Conservation (phyloP, 305 asterid species). For the Fraxinus ornus region DNA sequence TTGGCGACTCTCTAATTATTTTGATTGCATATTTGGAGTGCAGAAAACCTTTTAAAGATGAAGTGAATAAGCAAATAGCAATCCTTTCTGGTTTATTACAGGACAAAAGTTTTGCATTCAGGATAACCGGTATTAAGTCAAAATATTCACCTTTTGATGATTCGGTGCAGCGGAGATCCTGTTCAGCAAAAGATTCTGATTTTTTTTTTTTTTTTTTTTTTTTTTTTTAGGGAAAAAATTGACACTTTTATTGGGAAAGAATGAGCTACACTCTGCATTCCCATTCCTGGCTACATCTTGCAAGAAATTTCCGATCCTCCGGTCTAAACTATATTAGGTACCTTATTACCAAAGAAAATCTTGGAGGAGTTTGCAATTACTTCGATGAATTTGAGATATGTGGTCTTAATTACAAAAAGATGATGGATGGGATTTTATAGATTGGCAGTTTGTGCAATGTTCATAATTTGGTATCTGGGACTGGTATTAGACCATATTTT, state of each 20-base stretch:
- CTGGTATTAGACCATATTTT: not conserved
- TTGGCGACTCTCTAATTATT: not conserved
- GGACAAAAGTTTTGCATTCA: constrained; percentile 38
- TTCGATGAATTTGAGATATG: constrained; percentile 67
- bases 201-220: constrained; percentile 13
- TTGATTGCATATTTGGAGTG: constrained; percentile 31
- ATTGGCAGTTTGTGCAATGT: not conserved
- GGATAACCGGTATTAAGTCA: constrained; percentile 27
- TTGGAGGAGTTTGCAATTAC: constrained; percentile 86
- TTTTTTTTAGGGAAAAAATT: too few species aligned
- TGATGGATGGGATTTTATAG: not conserved
- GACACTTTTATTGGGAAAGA: not conserved
- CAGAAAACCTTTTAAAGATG: constrained; percentile 66
- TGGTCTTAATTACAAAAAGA: not conserved
- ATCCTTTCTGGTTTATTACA: constrained; percentile 62
- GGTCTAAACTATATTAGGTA: constrained; percentile 78
- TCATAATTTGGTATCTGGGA: not conserved
- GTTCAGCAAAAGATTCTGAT: constrained; percentile 35
- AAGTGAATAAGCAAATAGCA: constrained; percentile 56
- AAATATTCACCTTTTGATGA: constrained; percentile 34
- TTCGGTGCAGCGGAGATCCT: constrained; percentile 25
- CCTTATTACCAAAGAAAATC: constrained; percentile 85
- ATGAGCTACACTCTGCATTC: constrained; percentile 19
- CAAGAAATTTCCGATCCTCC: constrained; percentile 68
- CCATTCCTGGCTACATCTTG: constrained; percentile 39